Conservation (phyloP, 1,139 yeast species). For the Magnusiomyces paraingens region DNA sequence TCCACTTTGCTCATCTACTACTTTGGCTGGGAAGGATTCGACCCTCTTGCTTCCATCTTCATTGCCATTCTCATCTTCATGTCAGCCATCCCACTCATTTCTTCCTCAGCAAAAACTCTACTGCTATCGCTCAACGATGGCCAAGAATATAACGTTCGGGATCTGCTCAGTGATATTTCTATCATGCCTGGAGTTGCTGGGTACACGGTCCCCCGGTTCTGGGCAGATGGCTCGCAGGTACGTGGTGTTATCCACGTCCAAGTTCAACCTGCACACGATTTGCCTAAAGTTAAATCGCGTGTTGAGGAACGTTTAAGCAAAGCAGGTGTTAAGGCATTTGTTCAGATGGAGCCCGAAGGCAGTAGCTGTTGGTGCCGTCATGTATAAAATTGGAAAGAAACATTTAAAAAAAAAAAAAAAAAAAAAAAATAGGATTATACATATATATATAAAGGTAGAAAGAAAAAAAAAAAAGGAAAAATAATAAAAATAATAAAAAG, state of each 20-base stretch:
- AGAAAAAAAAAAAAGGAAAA: too few species aligned
- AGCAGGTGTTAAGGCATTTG: conserved; percentile 27
- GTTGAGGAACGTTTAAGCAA: conserved; percentile 45
- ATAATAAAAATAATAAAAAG: too few species aligned
- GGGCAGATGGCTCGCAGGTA: conserved; percentile 57
- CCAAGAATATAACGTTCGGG: conserved; percentile 56
- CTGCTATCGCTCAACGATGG: conserved; percentile 52
- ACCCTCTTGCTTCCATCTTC: conserved; percentile 84
- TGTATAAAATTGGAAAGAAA: not conserved
- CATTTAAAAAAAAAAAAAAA: too few species aligned
- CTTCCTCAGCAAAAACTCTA: conserved; percentile 71
- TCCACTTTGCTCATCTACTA: conserved; percentile 55
- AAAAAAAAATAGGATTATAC: too few species aligned
- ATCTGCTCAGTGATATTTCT: conserved; percentile 58
- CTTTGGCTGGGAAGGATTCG: conserved; percentile 58
- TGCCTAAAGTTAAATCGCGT: conserved; percentile 52
- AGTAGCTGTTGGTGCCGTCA: conserved; percentile 33
- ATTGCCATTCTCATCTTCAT: conserved; percentile 74
- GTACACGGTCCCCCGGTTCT: conserved; percentile 82
- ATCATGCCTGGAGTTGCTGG: conserved; percentile 75
- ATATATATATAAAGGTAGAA: too few species aligned
- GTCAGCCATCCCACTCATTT: conserved; percentile 78
- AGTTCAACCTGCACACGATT: conserved; percentile 60
- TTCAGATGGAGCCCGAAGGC: conserved; percentile 37
- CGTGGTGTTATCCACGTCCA: conserved; percentile 56